phyloP scores from a whole-genome alignment of 164 flowering plant genomes.

The Berberis thunbergii region DNA sequence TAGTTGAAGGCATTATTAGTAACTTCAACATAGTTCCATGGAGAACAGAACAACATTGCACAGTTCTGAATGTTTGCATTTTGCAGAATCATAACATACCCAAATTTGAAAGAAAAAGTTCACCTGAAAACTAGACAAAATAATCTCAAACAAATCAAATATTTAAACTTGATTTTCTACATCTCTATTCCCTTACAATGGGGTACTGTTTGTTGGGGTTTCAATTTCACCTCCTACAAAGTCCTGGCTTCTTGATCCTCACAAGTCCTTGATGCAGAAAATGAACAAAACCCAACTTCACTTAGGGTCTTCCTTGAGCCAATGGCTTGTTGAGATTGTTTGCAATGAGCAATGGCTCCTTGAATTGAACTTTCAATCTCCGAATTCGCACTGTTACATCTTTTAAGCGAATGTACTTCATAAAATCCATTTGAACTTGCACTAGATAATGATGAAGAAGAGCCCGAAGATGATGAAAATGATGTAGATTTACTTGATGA shows the following conservation, averaged over 20 bases:
- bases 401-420: slow-evolving; percentile 35
- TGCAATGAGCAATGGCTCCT: slow-evolving; percentile 38
- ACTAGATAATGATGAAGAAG: slow-evolving; percentile 22
- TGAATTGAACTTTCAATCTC: slow-evolving; percentile 31
- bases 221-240: slow-evolving; percentile 37
- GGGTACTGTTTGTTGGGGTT: too few species aligned
- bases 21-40: background rate
- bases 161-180: too few species aligned
- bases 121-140: background rate
- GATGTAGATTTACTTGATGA: slow-evolving; percentile 31
- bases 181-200: too few species aligned
- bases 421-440: slow-evolving; percentile 24
- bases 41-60: background rate
- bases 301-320: slow-evolving; percentile 34
- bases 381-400: slow-evolving; percentile 44
- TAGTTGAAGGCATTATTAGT: too few species aligned
- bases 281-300: slow-evolving; percentile 42
- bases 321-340: slow-evolving; percentile 45
- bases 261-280: slow-evolving; percentile 21
- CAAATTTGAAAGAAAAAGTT: background rate
- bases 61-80: slow-evolving; percentile 2
- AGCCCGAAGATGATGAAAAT: slow-evolving; percentile 32
- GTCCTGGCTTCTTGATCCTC: slow-evolving; percentile 37
- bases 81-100: background rate
- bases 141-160: background rate